These are phyloP conservation scores for Emergomyces africanus DNA, from an alignment of 2,329 filamentous ascomycete genomes.

Conservation along the genomic window DNA sequence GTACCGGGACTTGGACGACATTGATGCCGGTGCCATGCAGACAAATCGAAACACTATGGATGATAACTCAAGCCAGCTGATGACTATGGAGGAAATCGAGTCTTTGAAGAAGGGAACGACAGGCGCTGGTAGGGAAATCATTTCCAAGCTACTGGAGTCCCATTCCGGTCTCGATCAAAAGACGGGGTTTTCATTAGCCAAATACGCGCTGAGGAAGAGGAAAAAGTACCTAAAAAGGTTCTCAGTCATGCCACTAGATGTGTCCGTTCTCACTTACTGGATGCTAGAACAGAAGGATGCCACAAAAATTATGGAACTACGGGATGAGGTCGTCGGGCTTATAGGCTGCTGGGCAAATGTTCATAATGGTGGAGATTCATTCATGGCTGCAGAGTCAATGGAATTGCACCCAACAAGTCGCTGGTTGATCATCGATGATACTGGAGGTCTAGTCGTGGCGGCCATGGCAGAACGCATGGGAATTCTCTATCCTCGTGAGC, in stretches of 20 bases:
- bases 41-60: slow-evolving; percentile 53
- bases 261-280: slow-evolving; percentile 62
- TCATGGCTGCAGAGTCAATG: slow-evolving; percentile 12
- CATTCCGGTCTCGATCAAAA: slow-evolving; percentile 89
- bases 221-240: slow-evolving; percentile 89
- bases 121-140: slow-evolving; percentile 73
- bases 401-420: slow-evolving; percentile 39
- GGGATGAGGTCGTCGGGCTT: slow-evolving; percentile 70
- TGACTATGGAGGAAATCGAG: slow-evolving; percentile 61
- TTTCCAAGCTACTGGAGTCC: slow-evolving; percentile 82
- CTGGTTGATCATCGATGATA: slow-evolving; percentile 80
- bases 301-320: slow-evolving; percentile 67
- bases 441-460: slow-evolving; percentile 67
- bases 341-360: slow-evolving; percentile 84
- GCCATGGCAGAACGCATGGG: slow-evolving; percentile 84
- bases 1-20: slow-evolving; percentile 19
- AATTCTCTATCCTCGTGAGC: slow-evolving; percentile 48
- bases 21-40: slow-evolving; percentile 41
- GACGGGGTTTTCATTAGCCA: slow-evolving; percentile 82
- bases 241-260: slow-evolving; percentile 70
- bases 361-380: slow-evolving; percentile 49
- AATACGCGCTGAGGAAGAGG: slow-evolving; percentile 89
- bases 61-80: slow-evolving; percentile 56
- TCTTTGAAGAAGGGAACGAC: slow-evolving; percentile 58
- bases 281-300: slow-evolving; percentile 70